Conservation (phyloP, 228 moss, liverwort and hornwort species). For the Sphagnum fallax region DNA sequence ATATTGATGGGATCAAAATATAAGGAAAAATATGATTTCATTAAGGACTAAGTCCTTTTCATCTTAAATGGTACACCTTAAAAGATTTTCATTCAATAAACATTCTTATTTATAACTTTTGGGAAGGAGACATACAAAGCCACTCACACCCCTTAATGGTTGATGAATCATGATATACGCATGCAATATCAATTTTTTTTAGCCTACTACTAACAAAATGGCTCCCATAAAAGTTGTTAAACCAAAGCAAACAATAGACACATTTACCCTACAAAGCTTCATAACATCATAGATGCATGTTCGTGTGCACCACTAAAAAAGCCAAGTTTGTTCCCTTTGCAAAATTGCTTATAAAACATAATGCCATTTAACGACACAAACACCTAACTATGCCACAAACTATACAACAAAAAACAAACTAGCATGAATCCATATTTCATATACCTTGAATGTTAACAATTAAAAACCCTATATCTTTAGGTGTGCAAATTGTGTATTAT, state of each 20-base stretch:
- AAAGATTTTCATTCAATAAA: too few species aligned
- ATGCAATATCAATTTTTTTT: slow-evolving; percentile 92
- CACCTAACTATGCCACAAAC: too few species aligned
- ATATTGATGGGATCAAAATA: too few species aligned
- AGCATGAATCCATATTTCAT: too few species aligned
- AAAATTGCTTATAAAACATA: background rate
- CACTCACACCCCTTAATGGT: slow-evolving; percentile 82
- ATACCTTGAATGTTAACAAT: too few species aligned
- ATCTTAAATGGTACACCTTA: too few species aligned
- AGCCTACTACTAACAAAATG: slow-evolving; percentile 73
- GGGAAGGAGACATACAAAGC: slow-evolving; percentile 25
- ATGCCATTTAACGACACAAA: background rate
- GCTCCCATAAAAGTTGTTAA: slow-evolving; percentile 97
- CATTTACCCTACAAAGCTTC: slow-evolving; percentile 93
- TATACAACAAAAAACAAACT: too few species aligned
- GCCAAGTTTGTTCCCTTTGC: background rate
- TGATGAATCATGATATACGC: slow-evolving; percentile 97
- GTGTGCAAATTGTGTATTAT: too few species aligned
- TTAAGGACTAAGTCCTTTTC: too few species aligned
- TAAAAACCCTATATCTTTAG: background rate
- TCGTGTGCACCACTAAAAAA: slow-evolving; percentile 14
- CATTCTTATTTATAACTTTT: background rate
- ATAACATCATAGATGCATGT: slow-evolving; percentile 99
- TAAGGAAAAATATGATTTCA: too few species aligned
- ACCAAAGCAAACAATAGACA: slow-evolving; percentile 89